Percentiles rank a stretch among this genome's conserved stretches.
These are phyloP conservation scores for Populus alba DNA, from an alignment of 345 rosid genomes.

Conservation along the genomic window DNA sequence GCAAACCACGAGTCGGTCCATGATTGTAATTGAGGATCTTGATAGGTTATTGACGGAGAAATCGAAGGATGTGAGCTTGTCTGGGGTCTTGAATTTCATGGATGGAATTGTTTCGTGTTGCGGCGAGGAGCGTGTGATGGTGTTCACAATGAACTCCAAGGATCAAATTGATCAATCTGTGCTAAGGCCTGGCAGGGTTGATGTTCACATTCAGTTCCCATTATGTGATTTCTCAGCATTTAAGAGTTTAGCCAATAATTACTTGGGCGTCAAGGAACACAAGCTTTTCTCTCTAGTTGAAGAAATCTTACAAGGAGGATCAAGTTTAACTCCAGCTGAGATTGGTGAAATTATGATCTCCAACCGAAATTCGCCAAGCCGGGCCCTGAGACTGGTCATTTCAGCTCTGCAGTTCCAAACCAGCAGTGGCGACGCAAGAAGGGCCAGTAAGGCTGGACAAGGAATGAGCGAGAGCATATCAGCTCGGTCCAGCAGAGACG, in stretches of 20 bases:
- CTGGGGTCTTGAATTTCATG: constrained; percentile 28
- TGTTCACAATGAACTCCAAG: constrained; percentile 18
- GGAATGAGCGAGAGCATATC: background rate
- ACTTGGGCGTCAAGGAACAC: constrained; percentile 29
- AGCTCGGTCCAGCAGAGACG: constrained; percentile 3
- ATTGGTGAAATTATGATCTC: constrained; percentile 30
- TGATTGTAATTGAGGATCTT: constrained; percentile 26
- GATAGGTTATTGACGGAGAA: constrained; percentile 12
- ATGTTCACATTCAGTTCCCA: constrained; percentile 21
- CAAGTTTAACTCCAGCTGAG: constrained; percentile 26
- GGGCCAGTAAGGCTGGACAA: background rate
- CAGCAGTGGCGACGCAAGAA: background rate
- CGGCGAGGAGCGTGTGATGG: constrained; percentile 26
- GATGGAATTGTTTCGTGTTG: constrained; percentile 24
- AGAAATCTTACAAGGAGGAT: constrained; percentile 15
- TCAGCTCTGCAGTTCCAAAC: constrained; percentile 20
- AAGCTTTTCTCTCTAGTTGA: constrained; percentile 23
- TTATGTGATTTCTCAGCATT: constrained; percentile 19
- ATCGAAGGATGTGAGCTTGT: background rate
- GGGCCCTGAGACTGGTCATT: constrained; percentile 25
- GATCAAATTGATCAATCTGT: constrained; percentile 10
- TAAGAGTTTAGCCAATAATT: constrained; percentile 22
- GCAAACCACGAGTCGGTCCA: constrained; percentile 23
- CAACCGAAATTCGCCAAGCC: constrained; percentile 22
- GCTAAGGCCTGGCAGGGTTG: constrained; percentile 24